These are phyloP conservation scores for Marsdenia floribunda DNA, from an alignment of 257 asterid genomes.

Conservation along the genomic window DNA sequence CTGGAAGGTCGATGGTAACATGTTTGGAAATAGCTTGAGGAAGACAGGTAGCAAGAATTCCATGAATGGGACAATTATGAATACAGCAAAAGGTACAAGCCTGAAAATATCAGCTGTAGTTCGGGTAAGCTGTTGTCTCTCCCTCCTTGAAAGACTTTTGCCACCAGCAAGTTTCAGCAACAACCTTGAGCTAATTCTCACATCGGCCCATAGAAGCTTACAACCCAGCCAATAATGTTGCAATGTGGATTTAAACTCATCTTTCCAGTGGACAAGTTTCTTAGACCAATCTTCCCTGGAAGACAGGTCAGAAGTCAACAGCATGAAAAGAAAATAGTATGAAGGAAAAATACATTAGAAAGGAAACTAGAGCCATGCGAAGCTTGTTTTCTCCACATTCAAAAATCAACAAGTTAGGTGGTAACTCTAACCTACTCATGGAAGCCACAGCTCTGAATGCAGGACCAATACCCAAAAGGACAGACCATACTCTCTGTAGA, in stretches of 20 bases:
- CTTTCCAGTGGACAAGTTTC: constrained; percentile 71
- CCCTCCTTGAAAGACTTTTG: constrained; percentile 80
- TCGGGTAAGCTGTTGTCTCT: constrained; percentile 85
- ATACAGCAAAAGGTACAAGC: constrained; percentile 88
- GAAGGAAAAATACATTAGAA: neutral
- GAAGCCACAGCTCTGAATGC: constrained; percentile 72
- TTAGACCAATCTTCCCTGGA: constrained; percentile 85
- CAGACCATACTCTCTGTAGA: constrained; percentile 54
- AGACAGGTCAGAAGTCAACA: neutral
- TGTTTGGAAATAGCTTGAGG: constrained; percentile 82
- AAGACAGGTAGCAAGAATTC: constrained; percentile 81
- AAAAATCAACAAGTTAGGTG: neutral
- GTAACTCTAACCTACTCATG: constrained; percentile 58
- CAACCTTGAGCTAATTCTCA: constrained; percentile 80
- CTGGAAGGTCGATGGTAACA: constrained; percentile 92
- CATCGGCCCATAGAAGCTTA: constrained; percentile 92
- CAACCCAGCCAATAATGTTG: constrained; percentile 88
- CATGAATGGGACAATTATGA: constrained; percentile 84
- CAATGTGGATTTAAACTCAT: constrained; percentile 72
- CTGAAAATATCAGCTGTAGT: constrained; percentile 95
- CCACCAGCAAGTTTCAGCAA: constrained; percentile 79
- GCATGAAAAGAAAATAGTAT: constrained; percentile 14
- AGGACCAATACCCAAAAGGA: constrained; percentile 70
- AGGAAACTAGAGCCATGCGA: neutral
- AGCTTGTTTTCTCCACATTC: neutral